Base-by-base conservation (phyloP, 2,329 filamentous ascomycete genomes). In the Talaromyces sp. region DNA sequence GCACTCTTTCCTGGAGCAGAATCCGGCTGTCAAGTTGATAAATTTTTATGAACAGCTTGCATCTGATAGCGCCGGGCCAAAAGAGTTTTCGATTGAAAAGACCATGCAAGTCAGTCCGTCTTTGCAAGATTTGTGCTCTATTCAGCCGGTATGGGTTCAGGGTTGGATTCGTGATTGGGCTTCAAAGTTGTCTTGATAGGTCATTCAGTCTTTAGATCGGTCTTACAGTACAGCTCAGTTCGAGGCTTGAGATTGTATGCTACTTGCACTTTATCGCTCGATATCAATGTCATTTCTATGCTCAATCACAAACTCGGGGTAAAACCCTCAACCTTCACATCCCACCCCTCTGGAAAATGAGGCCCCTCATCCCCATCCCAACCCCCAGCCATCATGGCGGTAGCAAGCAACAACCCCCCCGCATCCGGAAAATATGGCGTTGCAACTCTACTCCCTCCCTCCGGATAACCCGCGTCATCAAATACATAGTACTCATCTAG, bases 361-460 rank as follows among this genome's bases (percentile, higher is more conserved):
- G 72, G 66, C 8, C 77, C 82, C n/a, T 78, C 77, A 56, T 70
- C 72, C 1, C 79, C 82, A 69, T 86, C 83, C 84, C 85, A 87
- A 0, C 82, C 85, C 1, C 83, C 83, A 11, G 82, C 82, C 81
- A 87, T 82, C 83, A 86, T 85, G 2, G 82, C 84, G 65, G 84
- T 75, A 0, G 83, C 83, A 37, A 85, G 70, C 69, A 87, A 68
- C 65, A 87, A 74, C 1, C 79, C 79, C 2, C 82, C 79, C 41
- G 80, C 78, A 22, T 80, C 81, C 0, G 85, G 85, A 65, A 87
- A 85, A 72, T 87, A 87, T 10, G 85, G 85, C 33, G 85, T 87
- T 1, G 84, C 79, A 19, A 50, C 63, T 50, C 47, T 50, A 19
- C 19, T 58, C 4, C 77, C 75, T 0, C 84, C 84, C 4, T 83